These are phyloP conservation scores for Cryphonectria japonica DNA, from an alignment of 2,329 filamentous ascomycete genomes.

Conservation along the genomic window DNA sequence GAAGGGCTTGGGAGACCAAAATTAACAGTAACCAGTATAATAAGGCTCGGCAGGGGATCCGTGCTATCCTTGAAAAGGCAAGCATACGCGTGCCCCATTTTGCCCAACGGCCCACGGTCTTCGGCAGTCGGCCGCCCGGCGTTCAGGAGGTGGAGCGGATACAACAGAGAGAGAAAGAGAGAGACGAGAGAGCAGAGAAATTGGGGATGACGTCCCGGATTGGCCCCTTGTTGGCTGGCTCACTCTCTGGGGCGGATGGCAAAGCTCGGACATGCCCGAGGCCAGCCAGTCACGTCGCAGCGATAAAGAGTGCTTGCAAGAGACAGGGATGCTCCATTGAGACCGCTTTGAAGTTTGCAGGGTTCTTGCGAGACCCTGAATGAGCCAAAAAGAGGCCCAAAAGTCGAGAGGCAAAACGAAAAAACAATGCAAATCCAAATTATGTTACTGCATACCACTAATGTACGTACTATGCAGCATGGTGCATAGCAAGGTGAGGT, in stretches of 20 bases:
- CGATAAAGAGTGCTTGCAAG: constrained; percentile 23
- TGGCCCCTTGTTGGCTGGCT: background rate
- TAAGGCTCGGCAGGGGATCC: constrained; percentile 12
- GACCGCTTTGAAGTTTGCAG: background rate
- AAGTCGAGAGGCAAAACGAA: no score
- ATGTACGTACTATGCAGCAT: background rate
- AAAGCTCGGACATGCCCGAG: constrained; percentile 28
- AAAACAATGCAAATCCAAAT: background rate
- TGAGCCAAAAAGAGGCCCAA: background rate
- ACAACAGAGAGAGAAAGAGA: background rate
- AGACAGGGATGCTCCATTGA: constrained; percentile 15
- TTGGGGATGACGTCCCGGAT: constrained; percentile 21
- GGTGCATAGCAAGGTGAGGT: background rate
- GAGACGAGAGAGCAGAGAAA: background rate
- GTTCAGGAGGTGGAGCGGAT: background rate
- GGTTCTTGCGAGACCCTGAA: background rate
- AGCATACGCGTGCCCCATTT: constrained; percentile 27
- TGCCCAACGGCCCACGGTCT: constrained; percentile 8
- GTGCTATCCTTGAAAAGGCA: constrained; percentile 27
- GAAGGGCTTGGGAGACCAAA: constrained; percentile 11
- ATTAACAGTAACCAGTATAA: background rate
- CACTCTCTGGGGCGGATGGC: background rate
- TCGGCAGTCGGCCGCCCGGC: constrained; percentile 24
- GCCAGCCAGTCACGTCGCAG: constrained; percentile 20
- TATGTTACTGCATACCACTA: background rate